Evolutionary conservation across 306 rosid genomes (phyloP).

Genomic region (Carpinus fangiana): DNA sequence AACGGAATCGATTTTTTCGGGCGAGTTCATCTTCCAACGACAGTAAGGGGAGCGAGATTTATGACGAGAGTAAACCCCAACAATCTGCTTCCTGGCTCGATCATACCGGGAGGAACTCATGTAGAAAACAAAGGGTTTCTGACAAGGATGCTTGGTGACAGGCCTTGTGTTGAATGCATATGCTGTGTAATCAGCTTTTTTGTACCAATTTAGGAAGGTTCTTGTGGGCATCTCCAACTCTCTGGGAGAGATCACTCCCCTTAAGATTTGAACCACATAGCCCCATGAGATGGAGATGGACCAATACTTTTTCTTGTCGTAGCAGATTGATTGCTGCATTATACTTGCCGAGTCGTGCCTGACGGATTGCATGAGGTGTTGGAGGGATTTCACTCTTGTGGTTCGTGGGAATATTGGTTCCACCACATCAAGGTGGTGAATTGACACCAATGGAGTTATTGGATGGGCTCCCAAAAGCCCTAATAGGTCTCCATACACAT

Average conservation of each 20-base stretch:
- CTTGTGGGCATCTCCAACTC: constrained; percentile 82
- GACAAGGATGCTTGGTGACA: constrained; percentile 72
- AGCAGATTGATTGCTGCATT: constrained; percentile 92
- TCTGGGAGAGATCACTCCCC: constrained; percentile 78
- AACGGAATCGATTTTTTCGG: constrained; percentile 50
- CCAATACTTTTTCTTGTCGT: constrained; percentile 64
- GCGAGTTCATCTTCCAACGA: constrained; percentile 65
- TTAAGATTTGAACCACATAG: constrained; percentile 69
- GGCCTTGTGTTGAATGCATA: constrained; percentile 96
- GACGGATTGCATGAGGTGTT: constrained; percentile 56
- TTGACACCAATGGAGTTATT: constrained; percentile 64
- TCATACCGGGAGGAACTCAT: constrained; percentile 42
- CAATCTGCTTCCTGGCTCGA: constrained; percentile 26
- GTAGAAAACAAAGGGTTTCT: constrained; percentile 69
- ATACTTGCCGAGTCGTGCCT: constrained; percentile 67
- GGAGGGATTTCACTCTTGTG: constrained; percentile 46
- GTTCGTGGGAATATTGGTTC: constrained; percentile 79
- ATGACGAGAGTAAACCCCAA: constrained; percentile 43
- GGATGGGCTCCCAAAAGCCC: constrained; percentile 91
- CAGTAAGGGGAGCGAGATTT: constrained; percentile 47
- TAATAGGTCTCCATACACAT: constrained; percentile 78
- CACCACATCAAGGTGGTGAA: constrained; percentile 87
- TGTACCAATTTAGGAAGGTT: constrained; percentile 84
- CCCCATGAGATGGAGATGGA: constrained; percentile 93
- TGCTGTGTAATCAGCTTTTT: constrained; percentile 74